These are phyloP conservation scores for Cordyceps pruinosa DNA, from an alignment of 2,329 filamentous ascomycete genomes.

Conservation along the genomic window DNA sequence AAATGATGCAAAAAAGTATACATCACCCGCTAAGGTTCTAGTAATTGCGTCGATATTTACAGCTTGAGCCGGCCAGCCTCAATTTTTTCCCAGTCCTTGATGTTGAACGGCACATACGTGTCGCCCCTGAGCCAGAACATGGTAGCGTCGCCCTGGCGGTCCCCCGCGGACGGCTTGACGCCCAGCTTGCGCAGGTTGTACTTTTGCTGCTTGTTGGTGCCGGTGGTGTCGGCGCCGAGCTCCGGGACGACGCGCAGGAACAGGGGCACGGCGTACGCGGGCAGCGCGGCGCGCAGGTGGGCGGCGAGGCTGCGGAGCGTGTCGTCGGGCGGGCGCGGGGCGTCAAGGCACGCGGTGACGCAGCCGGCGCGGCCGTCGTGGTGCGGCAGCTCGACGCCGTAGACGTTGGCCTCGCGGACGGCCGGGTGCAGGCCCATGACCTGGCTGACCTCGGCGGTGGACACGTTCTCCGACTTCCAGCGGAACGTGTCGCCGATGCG, in stretches of 20 bases:
- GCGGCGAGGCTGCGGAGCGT: conserved; percentile 51
- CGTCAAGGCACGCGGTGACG: conserved; percentile 56
- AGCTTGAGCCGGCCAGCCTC: conserved; percentile 65
- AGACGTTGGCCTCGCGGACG: conserved; percentile 76
- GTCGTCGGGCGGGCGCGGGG: conserved; percentile 49
- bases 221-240: conserved; percentile 57
- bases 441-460: conserved; percentile 72
- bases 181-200: conserved; percentile 63
- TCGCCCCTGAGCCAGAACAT: conserved; percentile 62
- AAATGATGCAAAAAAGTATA: background rate
- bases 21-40: too few species aligned
- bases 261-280: conserved; percentile 68
- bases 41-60: conserved; percentile 26
- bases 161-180: conserved; percentile 49
- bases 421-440: conserved; percentile 59
- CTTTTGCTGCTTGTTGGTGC: conserved; percentile 88
- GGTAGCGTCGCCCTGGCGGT: conserved; percentile 27
- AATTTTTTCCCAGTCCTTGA: conserved; percentile 62
- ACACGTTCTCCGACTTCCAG: conserved; percentile 80
- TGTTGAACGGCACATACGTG: conserved; percentile 60
- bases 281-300: conserved; percentile 53
- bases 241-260: conserved; percentile 64
- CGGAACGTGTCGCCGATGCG: conserved; percentile 72
- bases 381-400: conserved; percentile 70
- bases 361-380: conserved; percentile 83